These are phyloP conservation scores for Nemania serpens DNA, from an alignment of 2,329 filamentous ascomycete genomes.

Conservation along the genomic window DNA sequence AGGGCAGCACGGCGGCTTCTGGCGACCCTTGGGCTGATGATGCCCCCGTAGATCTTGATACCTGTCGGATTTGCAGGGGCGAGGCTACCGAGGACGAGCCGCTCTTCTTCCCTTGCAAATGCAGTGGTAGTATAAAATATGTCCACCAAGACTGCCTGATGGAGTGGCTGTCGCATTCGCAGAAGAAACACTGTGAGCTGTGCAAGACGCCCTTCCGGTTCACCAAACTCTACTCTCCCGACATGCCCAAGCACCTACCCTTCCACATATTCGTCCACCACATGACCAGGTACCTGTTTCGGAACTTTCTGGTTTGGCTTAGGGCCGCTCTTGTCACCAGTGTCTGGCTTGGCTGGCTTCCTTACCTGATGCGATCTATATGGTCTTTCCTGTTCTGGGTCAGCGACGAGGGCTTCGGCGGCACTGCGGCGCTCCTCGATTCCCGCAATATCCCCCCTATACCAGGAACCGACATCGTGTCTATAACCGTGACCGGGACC, in stretches of 20 bases:
- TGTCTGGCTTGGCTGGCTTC: conserved; percentile 88
- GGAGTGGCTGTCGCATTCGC: conserved; percentile 97
- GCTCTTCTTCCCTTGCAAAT: conserved; percentile 97
- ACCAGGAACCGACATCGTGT: conserved; percentile 26
- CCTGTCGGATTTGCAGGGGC: conserved; percentile 95
- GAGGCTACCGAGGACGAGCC: conserved; percentile 83
- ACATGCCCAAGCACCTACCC: conserved; percentile 88
- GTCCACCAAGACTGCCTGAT: conserved; percentile 98
- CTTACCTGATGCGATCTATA: conserved; percentile 86
- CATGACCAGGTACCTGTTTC: conserved; percentile 72
- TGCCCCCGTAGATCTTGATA: conserved; percentile 56
- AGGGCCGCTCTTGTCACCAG: conserved; percentile 77
- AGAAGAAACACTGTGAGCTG: conserved; percentile 99
- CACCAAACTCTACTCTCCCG: conserved; percentile 93
- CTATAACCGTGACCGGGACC: conserved; percentile 36
- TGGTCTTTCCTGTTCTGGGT: conserved; percentile 97
- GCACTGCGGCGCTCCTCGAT: conserved; percentile 41
- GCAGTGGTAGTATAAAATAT: conserved; percentile 97
- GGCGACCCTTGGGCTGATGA: conserved; percentile 23
- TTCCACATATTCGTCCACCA: conserved; percentile 80
- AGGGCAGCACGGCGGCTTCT: conserved; percentile 11
- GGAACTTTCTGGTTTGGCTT: conserved; percentile 76
- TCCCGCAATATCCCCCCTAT: conserved; percentile 34
- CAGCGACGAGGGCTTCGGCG: conserved; percentile 72
- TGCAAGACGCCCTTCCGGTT: conserved; percentile 99